Evolutionary conservation across 352 stramenopile genomes (phyloP).

Genomic region (Globisporangium nodosum): DNA sequence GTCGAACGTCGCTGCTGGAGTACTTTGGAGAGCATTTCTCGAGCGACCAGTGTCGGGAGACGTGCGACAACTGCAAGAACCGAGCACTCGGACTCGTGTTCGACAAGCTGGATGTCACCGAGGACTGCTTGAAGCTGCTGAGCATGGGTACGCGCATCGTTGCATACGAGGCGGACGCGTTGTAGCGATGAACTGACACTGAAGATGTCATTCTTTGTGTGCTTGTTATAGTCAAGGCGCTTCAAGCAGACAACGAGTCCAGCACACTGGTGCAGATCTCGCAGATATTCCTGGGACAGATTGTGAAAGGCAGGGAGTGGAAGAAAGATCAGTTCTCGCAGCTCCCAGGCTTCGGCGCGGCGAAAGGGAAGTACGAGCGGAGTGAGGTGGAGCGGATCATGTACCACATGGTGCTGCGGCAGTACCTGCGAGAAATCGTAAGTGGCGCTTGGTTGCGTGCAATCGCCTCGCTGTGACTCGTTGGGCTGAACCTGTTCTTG

Average conservation of each 20-base stretch:
- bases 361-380: constrained; percentile 64
- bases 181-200: neutral
- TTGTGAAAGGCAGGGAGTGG: constrained; percentile 64
- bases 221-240: constrained; percentile 36
- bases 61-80: constrained; percentile 88
- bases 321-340: constrained; percentile 60
- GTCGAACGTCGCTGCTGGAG: constrained; percentile 74
- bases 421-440: constrained; percentile 75
- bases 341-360: constrained; percentile 55
- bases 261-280: constrained; percentile 71
- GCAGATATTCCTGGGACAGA: constrained; percentile 62
- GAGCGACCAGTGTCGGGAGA: constrained; percentile 59
- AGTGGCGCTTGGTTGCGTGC: neutral
- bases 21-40: constrained; percentile 89
- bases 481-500: neutral
- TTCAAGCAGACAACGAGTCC: constrained; percentile 54
- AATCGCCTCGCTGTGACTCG: neutral
- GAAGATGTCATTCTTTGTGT: neutral
- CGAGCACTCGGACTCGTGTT: constrained; percentile 52
- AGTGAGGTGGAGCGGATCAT: constrained; percentile 82
- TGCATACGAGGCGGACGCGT: neutral
- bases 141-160: constrained; percentile 44
- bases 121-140: constrained; percentile 57
- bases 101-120: constrained; percentile 73
- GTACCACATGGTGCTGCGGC: constrained; percentile 85